Conservation (phyloP, 2,329 filamentous ascomycete genomes). For the Sporothrix phasma region DNA sequence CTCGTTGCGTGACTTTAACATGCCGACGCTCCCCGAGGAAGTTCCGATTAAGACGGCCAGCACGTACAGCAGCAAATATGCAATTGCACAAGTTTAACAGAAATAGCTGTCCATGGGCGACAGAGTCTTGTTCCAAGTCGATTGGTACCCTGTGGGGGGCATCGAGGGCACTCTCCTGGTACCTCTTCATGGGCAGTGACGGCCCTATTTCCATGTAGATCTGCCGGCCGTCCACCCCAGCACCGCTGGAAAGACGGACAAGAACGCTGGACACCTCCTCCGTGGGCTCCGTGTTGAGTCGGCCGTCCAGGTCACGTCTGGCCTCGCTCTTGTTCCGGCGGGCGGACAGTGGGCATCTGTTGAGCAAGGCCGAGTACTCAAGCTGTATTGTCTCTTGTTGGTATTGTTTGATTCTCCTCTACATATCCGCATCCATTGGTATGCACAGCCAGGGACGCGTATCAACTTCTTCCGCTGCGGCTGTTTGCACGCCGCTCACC, state of each 20-base stretch:
- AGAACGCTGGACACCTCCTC: conserved; percentile 35
- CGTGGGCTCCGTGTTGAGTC: conserved; percentile 35
- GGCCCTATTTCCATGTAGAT: conserved; percentile 34
- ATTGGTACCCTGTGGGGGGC: conserved; percentile 14
- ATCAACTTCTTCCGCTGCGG: not conserved
- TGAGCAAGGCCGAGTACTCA: conserved; percentile 16
- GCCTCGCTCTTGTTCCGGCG: conserved; percentile 40
- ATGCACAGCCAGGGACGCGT: not conserved
- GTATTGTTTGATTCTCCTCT: not conserved
- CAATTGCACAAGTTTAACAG: conserved; percentile 34
- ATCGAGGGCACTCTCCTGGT: conserved; percentile 22
- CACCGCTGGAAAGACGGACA: conserved; percentile 8
- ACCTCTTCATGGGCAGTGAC: conserved; percentile 35
- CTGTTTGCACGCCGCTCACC: not conserved
- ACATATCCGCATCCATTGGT: not conserved
- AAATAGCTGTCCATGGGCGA: conserved; percentile 30
- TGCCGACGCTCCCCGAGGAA: not conserved
- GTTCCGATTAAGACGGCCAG: not conserved
- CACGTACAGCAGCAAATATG: conserved; percentile 31
- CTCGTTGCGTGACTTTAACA: not conserved
- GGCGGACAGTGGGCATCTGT: conserved; percentile 32
- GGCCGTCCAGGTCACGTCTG: conserved; percentile 30
- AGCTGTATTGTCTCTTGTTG: conserved; percentile 18
- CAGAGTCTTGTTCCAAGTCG: conserved; percentile 20
- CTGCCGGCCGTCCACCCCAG: conserved; percentile 26